Percentiles rank a stretch among this genome's conserved stretches.
phyloP scores from a whole-genome alignment of 2,329 filamentous ascomycete species.

The Fusarium sp. region DNA sequence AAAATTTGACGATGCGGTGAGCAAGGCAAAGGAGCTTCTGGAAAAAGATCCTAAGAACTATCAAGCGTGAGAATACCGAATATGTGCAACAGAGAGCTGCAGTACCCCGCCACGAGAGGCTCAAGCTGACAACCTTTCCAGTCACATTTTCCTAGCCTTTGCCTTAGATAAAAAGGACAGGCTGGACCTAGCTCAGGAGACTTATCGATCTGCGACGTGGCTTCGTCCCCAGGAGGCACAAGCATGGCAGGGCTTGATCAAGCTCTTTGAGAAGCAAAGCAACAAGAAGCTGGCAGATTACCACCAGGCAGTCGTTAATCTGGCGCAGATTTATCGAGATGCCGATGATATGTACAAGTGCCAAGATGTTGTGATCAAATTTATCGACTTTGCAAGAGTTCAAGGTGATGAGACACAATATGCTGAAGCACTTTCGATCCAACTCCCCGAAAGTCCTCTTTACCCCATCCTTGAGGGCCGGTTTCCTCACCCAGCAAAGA shows the following conservation, averaged over 20 bases:
- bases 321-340: conserved; percentile 80
- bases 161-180: conserved; percentile 81
- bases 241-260: conserved; percentile 90
- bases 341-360: conserved; percentile 72
- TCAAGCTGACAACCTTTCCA: conserved; percentile 49
- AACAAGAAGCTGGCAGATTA: conserved; percentile 78
- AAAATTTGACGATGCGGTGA: conserved; percentile 80
- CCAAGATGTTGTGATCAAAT: conserved; percentile 80
- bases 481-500: conserved; percentile 81
- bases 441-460: conserved; percentile 83
- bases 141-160: conserved; percentile 88
- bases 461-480: conserved; percentile 87
- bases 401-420: conserved; percentile 80
- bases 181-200: conserved; percentile 77
- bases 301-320: conserved; percentile 75
- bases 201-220: conserved; percentile 78
- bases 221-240: conserved; percentile 82
- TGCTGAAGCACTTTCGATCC: conserved; percentile 78
- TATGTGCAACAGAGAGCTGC: background rate
- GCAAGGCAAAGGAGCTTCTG: conserved; percentile 76
- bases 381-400: conserved; percentile 77
- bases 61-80: conserved; percentile 72
- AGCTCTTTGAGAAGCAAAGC: conserved; percentile 84
- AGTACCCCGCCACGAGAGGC: conserved; percentile 22
- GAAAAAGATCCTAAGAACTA: conserved; percentile 82